Base-by-base conservation (phyloP, 2,329 filamentous ascomycete species). In the Pezicula radicicola region DNA sequence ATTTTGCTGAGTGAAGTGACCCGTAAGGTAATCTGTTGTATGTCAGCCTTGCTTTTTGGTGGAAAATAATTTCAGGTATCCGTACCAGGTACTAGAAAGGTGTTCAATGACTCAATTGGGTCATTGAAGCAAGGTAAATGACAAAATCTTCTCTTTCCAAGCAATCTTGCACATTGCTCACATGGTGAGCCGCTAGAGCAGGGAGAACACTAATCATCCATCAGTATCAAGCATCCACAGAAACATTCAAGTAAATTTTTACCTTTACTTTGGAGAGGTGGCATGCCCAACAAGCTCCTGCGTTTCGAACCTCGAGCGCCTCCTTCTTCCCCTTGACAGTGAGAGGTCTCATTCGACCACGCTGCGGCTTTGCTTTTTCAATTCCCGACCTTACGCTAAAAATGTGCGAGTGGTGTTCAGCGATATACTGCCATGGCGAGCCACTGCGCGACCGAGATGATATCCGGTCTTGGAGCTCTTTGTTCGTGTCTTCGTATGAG, bases 181-280 rank as follows among this genome's bases (percentile, higher is more conserved):
- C 64, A 66, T 15, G 64, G 63, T 6, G 55, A 63, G 12, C 64
- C 63, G 28, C 59, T 54, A 10, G 62, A 65, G 45, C 63, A 66
- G 16, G 64, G 64, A 40, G 64, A 66, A 43, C 63, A 66, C 58
- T 64, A 15, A 35, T 7, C 36, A 37, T 27, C 3, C 9, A 39
- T 44, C 48, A 10, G 16, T 25, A 21, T 40, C 30, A 27, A 30
- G 19, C 18, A 21, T 50, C 21, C 36, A n/a, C 10, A 21, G n/a
- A 28, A 15, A 35, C 6, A 51, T 3, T 25, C 42, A 51, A 6
- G 19, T 27, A 21, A 6, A 21, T 19, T 36, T 36, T 33, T 45
- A 63, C 62, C 56, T 66, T 66, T 12, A 60, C 66, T 36, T 66
- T 66, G 4, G 64, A 66, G 15, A 66, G 64, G 56, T 66, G 64